Evolutionary conservation across 177 flowering plant genomes (phyloP), one percentile per base, ranked within the genome.

Genomic region (Tripterygium wilfordii): DNA sequence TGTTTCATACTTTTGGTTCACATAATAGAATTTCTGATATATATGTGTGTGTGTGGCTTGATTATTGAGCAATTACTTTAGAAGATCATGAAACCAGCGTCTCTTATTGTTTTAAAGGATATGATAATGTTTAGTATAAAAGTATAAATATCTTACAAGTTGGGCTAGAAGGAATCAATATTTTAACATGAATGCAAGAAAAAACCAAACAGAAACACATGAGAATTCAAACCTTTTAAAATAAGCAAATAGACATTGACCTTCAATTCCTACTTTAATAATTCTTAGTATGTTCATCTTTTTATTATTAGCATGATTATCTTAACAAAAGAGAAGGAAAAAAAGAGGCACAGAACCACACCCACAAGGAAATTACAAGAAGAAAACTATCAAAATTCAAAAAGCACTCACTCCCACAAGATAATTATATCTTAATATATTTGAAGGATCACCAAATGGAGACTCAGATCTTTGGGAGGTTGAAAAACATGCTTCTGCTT

Each of bases 401-500:
- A 51, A 53, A 29, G 53, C 53, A 49, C 65, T 65, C 52, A 61
- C 50, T 52, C 23, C 45, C 47, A 22, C 41, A 53, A 36, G n/a
- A n/a, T n/a, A n/a, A n/a, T 14, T 1, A 20, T 8, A 53, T 49
- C 60, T 3, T 63, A 56, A 12, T 47, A 26, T 51, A 20, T 57
- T 57, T n/a, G n/a, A n/a, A n/a, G n/a, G 46, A 55, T 60, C 40
- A 41, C 24, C 39, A 39, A 45, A 45, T 26, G 41, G 42, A n/a
- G n/a, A 38, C 48, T 52, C 40, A 49, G 51, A 64, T 61, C 47
- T 55, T 61, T 61, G 29, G 29, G 32, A 52, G 26, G 18, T 36
- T 57, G 48, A 45, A 31, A 57, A 64, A 61, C 67, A 57, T 52
- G 65, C 54, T 59, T 74, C 63, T 71, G 51, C 56, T 71, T 71